These are phyloP conservation scores for Metschnikowia corniflorae DNA, from an alignment of 805 yeast species.

Conservation along the genomic window DNA sequence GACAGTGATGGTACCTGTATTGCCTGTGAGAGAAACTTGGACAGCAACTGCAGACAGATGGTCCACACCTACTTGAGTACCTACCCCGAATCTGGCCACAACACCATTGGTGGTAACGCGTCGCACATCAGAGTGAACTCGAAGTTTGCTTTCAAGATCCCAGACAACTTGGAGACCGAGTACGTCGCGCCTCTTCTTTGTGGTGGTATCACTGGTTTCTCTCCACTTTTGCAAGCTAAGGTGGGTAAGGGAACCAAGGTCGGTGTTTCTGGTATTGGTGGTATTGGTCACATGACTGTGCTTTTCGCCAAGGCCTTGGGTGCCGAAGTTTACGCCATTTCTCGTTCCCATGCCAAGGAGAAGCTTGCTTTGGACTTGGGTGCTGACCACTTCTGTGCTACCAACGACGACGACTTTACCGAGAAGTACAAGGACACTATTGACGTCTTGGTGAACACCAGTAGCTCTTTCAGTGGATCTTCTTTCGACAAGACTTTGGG, in stretches of 20 bases:
- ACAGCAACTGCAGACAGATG: slow-evolving; percentile 15
- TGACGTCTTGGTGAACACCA: slow-evolving; percentile 17
- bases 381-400: slow-evolving; percentile 39
- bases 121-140: slow-evolving; percentile 17
- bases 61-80: slow-evolving; percentile 14
- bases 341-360: slow-evolving; percentile 48
- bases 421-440: slow-evolving; percentile 11
- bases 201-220: slow-evolving; percentile 21
- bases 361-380: slow-evolving; percentile 53
- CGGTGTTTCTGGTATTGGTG: slow-evolving; percentile 64
- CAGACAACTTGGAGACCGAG: slow-evolving; percentile 14
- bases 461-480: slow-evolving; percentile 19
- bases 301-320: slow-evolving; percentile 60
- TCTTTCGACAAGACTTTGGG: slow-evolving; percentile 13
- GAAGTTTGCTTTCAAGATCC: slow-evolving; percentile 18
- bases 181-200: slow-evolving; percentile 20
- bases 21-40: slow-evolving; percentile 10
- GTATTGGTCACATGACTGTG: slow-evolving; percentile 64
- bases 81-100: slow-evolving; percentile 12
- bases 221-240: slow-evolving; percentile 20
- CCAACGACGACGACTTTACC: slow-evolving; percentile 22
- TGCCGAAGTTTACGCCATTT: slow-evolving; percentile 57
- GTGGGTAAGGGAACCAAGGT: slow-evolving; percentile 36
- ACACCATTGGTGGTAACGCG: slow-evolving; percentile 19
- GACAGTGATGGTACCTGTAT: slow-evolving; percentile 15